Base-by-base conservation (phyloP, 2,329 filamentous ascomycete species). In the Chaetomiaceae sp. region DNA sequence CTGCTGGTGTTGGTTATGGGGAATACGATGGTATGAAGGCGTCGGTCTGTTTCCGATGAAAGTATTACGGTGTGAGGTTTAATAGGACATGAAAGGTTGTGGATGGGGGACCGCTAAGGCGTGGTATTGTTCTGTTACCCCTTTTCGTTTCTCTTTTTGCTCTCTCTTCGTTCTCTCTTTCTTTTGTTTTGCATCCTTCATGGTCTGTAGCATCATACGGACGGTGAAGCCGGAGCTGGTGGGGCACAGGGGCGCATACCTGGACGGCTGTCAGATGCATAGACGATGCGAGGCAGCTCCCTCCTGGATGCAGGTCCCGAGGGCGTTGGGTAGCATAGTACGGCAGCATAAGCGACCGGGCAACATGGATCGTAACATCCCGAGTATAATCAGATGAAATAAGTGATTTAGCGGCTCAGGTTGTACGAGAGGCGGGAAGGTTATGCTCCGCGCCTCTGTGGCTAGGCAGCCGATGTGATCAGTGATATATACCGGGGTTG, bases 1-100 rank as follows among this genome's bases (percentile, higher is more conserved):
- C 60, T 84, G 42, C 66, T 84, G 44, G 75, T 80, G 5, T 65
- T 80, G 53, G 72, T 83, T 9, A 69, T 71, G 47, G 72, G 71
- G 29, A 75, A 71, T 45, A 66, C 64, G 7, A 47, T 57, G 5
- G 27, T 55, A 21, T 56, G 41, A 54, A 1, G 27, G 5, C 4
- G 25, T n/a, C n/a, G n/a, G n/a, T n/a, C n/a, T n/a, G n/a, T n/a
- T n/a, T n/a, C n/a, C n/a, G n/a, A n/a, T n/a, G n/a, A n/a, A n/a
- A n/a, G n/a, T n/a, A n/a, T n/a, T n/a, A n/a, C n/a, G n/a, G n/a
- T n/a, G n/a, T n/a, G n/a, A n/a, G n/a, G n/a, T n/a, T n/a, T n/a
- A n/a, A n/a, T n/a, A n/a, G n/a, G n/a, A n/a, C n/a, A n/a, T n/a
- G n/a, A n/a, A n/a, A n/a, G n/a, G n/a, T n/a, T n/a, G n/a, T n/a